Conservation (phyloP, 2,329 filamentous ascomycete species). For the Xylaria sp. region DNA sequence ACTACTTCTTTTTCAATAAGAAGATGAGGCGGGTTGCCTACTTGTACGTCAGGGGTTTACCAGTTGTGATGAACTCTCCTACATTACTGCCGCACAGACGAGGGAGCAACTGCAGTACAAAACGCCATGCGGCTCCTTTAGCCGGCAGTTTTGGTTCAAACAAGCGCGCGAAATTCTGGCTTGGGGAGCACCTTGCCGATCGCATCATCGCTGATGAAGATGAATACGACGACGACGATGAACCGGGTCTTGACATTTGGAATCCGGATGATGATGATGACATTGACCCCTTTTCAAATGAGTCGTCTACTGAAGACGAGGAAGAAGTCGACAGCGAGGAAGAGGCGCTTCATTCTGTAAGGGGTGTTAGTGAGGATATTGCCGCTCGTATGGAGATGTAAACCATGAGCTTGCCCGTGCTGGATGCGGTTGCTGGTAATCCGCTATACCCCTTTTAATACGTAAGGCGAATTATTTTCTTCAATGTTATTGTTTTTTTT, state of each 20-base stretch:
- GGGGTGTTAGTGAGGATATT: constrained; percentile 72
- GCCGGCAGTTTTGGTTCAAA: constrained; percentile 63
- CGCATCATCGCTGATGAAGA: constrained; percentile 60
- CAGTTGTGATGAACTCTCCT: constrained; percentile 66
- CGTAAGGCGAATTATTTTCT: neutral
- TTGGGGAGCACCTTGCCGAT: constrained; percentile 73
- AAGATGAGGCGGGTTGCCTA: constrained; percentile 92
- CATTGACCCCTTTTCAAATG: constrained; percentile 62
- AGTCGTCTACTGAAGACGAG: constrained; percentile 62
- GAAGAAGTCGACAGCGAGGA: constrained; percentile 55
- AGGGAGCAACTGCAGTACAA: constrained; percentile 47
- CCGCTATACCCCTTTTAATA: neutral
- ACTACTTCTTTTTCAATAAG: constrained; percentile 99
- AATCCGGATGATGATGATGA: constrained; percentile 69
- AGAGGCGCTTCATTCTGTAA: constrained; percentile 59
- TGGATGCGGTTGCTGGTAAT: neutral
- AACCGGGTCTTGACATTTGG: constrained; percentile 55
- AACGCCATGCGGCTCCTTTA: constrained; percentile 47
- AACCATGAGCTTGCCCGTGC: constrained; percentile 22
- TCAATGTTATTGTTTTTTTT: neutral
- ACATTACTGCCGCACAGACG: constrained; percentile 46
- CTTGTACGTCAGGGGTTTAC: constrained; percentile 90
- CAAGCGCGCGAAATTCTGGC: constrained; percentile 90
- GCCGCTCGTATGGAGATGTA: constrained; percentile 72
- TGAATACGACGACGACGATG: constrained; percentile 58